phyloP scores from a whole-genome alignment of 2,329 filamentous ascomycete genomes.

The Aspergillus amoenus region DNA sequence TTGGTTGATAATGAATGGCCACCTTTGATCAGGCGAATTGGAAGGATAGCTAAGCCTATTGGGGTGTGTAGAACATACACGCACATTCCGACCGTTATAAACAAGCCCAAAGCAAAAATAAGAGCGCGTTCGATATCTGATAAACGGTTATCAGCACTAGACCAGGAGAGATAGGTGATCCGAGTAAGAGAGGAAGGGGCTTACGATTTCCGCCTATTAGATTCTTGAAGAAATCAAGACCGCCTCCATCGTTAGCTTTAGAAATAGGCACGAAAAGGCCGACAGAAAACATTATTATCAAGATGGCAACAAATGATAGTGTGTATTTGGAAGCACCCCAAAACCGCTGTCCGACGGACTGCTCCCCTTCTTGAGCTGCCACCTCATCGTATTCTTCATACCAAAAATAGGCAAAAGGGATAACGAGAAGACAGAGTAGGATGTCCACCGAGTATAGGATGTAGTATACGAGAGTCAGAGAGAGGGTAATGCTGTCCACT shows the following conservation, averaged over 20 bases:
- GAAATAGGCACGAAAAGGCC: constrained; percentile 91
- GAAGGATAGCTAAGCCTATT: constrained; percentile 81
- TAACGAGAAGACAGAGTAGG: constrained; percentile 80
- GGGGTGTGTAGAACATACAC: constrained; percentile 89
- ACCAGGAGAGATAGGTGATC: background rate
- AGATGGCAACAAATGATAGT: constrained; percentile 72
- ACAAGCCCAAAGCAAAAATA: constrained; percentile 83
- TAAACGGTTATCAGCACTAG: background rate
- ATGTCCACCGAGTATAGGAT: constrained; percentile 88
- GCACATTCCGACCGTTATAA: constrained; percentile 81
- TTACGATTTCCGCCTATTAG: constrained; percentile 76
- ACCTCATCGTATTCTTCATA: constrained; percentile 97
- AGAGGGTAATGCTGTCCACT: constrained; percentile 74
- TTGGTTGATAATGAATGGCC: constrained; percentile 83
- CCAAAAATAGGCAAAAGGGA: constrained; percentile 97
- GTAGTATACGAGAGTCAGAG: constrained; percentile 89
- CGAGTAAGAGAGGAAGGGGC: constrained; percentile 25
- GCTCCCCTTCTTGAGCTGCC: constrained; percentile 74
- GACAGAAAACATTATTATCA: constrained; percentile 77
- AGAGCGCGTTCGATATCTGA: constrained; percentile 83
- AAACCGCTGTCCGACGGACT: constrained; percentile 69
- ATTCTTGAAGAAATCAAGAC: constrained; percentile 88
- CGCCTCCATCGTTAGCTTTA: constrained; percentile 63
- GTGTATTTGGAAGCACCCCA: constrained; percentile 91
- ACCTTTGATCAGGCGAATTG: constrained; percentile 87